Evolutionary conservation across 2,329 filamentous ascomycete species (phyloP), one percentile per base, ranked within the genome.

Genomic region (Verticillium longisporum): DNA sequence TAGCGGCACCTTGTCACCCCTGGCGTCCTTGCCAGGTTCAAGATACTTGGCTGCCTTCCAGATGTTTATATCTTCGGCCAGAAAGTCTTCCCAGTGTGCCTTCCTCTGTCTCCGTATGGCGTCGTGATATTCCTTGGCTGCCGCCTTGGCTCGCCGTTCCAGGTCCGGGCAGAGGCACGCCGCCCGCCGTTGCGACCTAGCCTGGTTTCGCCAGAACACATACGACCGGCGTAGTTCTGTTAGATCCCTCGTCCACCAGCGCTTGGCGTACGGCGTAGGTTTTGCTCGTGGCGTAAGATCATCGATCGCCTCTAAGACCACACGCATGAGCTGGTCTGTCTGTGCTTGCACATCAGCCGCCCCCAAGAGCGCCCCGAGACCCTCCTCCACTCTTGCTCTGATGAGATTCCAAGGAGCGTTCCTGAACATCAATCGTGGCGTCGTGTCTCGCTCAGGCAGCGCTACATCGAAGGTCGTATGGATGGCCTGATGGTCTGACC

Each of bases 401-500:
- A 68, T 64, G n/a, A 64, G 63, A 62, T 63, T 68, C 69, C 15
- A 71, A 41, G 38, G 64, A 53, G 67, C 66, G 58, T 71, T 74
- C 64, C 64, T 73, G 21, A 67, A 62, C 2, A 67, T 56, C 61
- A 60, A 59, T 64, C 56, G 58, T 56, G 55, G 55, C 34, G 34
- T 36, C 34, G 57, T 14, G 37, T 18, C 61, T 31, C 36, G 60
- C 9, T 62, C 53, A 31, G 50, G 55, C 53, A 26, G 54, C n/a
- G 54, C 11, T 5, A 66, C 60, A 59, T 73, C 63, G 45, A 74
- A 74, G 3, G 68, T 59, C 0, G 68, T 72, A 59, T 71, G 54
- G 64, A 75, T 74, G 0, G 67, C 58, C 1, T 65, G 32, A 57
- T 75, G 65, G 45, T 76, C 71, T 2, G 68, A 75, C 33, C 69